Conservation (phyloP, 2,329 filamentous ascomycete genomes). For the Alternaria panax region DNA sequence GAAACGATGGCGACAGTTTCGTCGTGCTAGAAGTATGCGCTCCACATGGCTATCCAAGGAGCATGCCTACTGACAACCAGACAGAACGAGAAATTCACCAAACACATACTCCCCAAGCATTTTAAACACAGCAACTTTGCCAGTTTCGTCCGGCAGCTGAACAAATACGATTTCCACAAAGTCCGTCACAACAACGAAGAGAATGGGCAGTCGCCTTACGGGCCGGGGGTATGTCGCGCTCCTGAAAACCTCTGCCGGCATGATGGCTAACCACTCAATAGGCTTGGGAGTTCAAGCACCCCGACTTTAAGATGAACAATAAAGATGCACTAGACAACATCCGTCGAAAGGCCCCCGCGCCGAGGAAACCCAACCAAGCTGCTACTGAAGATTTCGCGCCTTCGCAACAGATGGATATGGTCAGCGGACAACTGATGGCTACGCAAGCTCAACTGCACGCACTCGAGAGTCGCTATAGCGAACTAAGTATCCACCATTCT, state of each 20-base stretch:
- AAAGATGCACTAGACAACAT: conserved; percentile 98
- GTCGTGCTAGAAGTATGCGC: conserved; percentile 87
- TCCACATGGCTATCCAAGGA: conserved; percentile 2
- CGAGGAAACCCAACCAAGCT: conserved; percentile 69
- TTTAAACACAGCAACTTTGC: conserved; percentile 99
- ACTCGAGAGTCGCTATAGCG: conserved; percentile 82
- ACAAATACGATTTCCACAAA: conserved; percentile 99
- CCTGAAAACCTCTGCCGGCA: neutral
- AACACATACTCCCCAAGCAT: conserved; percentile 94
- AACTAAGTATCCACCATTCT: conserved; percentile 72
- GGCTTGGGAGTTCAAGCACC: conserved; percentile 97
- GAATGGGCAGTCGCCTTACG: conserved; percentile 80
- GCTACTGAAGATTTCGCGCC: conserved; percentile 74
- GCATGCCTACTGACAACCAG: conserved; percentile 21
- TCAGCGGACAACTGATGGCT: conserved; percentile 86
- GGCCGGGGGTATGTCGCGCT: conserved; percentile 68
- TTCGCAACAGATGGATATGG: conserved; percentile 85
- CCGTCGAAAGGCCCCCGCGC: conserved; percentile 89
- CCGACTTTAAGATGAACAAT: conserved; percentile 93
- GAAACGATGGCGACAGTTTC: conserved; percentile 92
- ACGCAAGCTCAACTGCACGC: conserved; percentile 92
- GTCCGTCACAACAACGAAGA: conserved; percentile 91
- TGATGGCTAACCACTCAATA: conserved; percentile 50
- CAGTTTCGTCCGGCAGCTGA: conserved; percentile 92
- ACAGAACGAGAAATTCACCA: conserved; percentile 97